A percentile compares a stretch with the other conserved stretches of the same genome.
These are phyloP conservation scores for Euphorbia peplus DNA, from an alignment of 345 rosid species.

Conservation along the genomic window DNA sequence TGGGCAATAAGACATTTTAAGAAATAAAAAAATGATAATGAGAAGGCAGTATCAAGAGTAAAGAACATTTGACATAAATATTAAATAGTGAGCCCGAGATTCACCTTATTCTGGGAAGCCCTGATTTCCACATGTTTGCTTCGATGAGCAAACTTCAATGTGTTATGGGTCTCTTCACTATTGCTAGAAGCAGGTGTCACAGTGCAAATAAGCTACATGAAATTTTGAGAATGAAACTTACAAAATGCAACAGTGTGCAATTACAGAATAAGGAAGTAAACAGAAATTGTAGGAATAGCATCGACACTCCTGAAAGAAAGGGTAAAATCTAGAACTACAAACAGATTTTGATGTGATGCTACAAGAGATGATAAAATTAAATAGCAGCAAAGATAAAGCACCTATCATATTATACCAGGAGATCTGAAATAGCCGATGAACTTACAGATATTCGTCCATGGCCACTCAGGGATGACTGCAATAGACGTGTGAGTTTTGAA, in stretches of 20 bases:
- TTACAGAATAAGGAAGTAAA: neutral
- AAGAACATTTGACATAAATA: neutral
- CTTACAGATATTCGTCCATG: slow-evolving; percentile 67
- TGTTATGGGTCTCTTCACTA: slow-evolving; percentile 69
- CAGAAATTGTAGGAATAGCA: neutral
- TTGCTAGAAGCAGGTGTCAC: slow-evolving; percentile 72
- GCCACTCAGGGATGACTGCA: slow-evolving; percentile 76
- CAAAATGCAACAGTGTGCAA: slow-evolving; percentile 7
- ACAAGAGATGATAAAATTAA: neutral
- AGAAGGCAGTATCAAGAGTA: slow-evolving; percentile 2
- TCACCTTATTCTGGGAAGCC: slow-evolving; percentile 67
- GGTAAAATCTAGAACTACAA: neutral
- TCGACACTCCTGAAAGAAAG: neutral
- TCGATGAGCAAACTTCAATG: slow-evolving; percentile 69
- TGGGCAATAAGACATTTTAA: slow-evolving; percentile 14
- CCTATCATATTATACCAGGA: slow-evolving; percentile 7
- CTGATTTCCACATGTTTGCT: slow-evolving; percentile 63
- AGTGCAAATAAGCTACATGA: slow-evolving; percentile 61
- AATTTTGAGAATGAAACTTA: slow-evolving; percentile 17
- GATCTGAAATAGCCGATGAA: slow-evolving; percentile 3
- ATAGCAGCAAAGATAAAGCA: neutral
- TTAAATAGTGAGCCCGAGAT: slow-evolving; percentile 8
- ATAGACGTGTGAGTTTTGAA: slow-evolving; percentile 67
- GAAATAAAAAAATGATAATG: slow-evolving; percentile 12
- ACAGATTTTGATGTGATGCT: neutral